These are phyloP conservation scores for Dothistroma septosporum DNA, from an alignment of 2,329 filamentous ascomycete species.

Conservation along the genomic window DNA sequence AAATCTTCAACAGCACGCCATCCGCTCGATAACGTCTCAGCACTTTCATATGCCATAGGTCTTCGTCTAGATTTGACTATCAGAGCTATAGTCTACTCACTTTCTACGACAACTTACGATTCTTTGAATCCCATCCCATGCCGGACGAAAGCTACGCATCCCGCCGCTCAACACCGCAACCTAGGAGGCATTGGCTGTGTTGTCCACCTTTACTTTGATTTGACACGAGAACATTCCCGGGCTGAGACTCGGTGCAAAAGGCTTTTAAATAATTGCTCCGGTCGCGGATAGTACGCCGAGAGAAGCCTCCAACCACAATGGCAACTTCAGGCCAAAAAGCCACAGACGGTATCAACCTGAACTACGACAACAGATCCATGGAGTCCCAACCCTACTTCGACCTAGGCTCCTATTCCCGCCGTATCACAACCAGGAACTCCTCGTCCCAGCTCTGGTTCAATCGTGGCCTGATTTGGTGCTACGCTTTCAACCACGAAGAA, in stretches of 20 bases:
- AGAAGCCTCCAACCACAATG: not conserved
- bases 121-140: too few species aligned
- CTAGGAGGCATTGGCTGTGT: too few species aligned
- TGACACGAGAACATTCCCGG: too few species aligned
- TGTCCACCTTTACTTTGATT: too few species aligned
- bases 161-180: too few species aligned
- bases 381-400: constrained; percentile 41
- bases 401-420: constrained; percentile 56
- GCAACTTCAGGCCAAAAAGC: not conserved
- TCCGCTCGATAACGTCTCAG: not conserved
- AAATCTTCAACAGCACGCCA: not conserved
- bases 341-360: not conserved
- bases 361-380: not conserved
- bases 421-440: constrained; percentile 50
- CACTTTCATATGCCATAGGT: not conserved
- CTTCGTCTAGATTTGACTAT: not conserved
- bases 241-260: too few species aligned
- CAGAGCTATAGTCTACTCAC: too few species aligned
- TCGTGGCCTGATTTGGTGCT: constrained; percentile 68
- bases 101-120: too few species aligned
- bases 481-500: constrained; percentile 74
- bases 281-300: not conserved
- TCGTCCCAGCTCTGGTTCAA: constrained; percentile 65
- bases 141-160: too few species aligned
- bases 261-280: too few species aligned